A percentile compares a stretch with the other conserved stretches of the same genome.
Evolutionary conservation across 129 eudicot genomes (phyloP).

Genomic region (Flaveria robusta): DNA sequence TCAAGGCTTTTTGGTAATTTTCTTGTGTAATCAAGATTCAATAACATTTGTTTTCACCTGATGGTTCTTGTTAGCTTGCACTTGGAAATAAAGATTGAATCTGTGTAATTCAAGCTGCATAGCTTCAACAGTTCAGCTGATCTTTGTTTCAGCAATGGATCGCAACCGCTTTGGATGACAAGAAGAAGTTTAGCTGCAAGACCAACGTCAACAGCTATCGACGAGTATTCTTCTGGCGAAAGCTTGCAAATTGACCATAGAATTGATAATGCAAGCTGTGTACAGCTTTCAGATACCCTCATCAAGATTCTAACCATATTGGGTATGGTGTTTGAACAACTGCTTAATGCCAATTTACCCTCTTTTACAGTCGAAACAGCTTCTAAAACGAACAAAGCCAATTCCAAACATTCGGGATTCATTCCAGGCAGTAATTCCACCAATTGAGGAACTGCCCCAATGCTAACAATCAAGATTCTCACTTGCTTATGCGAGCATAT

Average conservation of each 20-base stretch:
- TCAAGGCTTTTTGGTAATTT: conserved; percentile 21
- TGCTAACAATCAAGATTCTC: conserved; percentile 37
- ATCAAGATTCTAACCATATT: conserved; percentile 47
- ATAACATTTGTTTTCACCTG: conserved; percentile 29
- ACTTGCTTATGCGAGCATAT: conserved; percentile 39
- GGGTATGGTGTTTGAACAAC: conserved; percentile 54
- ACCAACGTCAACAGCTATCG: conserved; percentile 54
- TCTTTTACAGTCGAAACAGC: conserved; percentile 43
- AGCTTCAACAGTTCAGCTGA: conserved; percentile 57
- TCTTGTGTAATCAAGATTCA: conserved; percentile 1
- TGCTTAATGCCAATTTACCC: conserved; percentile 47
- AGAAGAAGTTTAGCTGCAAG: conserved; percentile 61
- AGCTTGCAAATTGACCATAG: conserved; percentile 52
- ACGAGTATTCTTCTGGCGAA: conserved; percentile 51
- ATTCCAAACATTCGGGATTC: conserved; percentile 50
- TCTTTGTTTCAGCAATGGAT: conserved; percentile 48
- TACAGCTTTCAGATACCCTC: conserved; percentile 56
- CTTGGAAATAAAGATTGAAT: conserved; percentile 55
- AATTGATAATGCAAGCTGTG: conserved; percentile 45
- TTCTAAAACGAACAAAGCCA: conserved; percentile 40
- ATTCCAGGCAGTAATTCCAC: conserved; percentile 45
- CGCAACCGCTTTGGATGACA: conserved; percentile 55
- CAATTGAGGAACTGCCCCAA: conserved; percentile 51
- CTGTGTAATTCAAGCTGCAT: conserved; percentile 54
- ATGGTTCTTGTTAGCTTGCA: conserved; percentile 60